phyloP scores from a whole-genome alignment of 306 rosid species.

The Amphicarpaea edgeworthii region DNA sequence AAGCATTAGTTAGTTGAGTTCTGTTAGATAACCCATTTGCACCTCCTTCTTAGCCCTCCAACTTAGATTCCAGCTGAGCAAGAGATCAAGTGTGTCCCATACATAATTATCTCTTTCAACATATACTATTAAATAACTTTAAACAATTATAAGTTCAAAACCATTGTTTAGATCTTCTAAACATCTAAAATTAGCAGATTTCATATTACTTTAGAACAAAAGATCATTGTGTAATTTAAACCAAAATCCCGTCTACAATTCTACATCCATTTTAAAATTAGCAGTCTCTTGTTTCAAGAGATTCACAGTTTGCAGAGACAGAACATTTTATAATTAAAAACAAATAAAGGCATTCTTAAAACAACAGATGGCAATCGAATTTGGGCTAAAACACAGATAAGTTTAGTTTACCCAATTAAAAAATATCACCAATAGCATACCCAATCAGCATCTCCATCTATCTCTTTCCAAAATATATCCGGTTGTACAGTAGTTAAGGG shows the following conservation, averaged over 20 bases:
- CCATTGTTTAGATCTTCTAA: too few relatives aligned
- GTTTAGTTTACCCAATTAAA: conserved; percentile 56
- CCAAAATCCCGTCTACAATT: neutral
- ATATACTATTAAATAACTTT: neutral
- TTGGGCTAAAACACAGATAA: conserved; percentile 50
- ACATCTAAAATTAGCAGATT: neutral
- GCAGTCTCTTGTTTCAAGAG: neutral
- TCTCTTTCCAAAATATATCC: conserved; percentile 96
- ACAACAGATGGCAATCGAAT: conserved; percentile 38
- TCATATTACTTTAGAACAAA: neutral
- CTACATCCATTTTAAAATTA: conserved; percentile 10
- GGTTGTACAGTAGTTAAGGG: conserved; percentile 75
- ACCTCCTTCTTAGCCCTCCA: too few relatives aligned
- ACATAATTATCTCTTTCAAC: neutral
- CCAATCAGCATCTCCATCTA: conserved; percentile 94
- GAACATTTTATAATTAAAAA: conserved; percentile 27
- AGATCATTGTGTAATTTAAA: neutral
- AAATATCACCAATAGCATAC: conserved; percentile 67
- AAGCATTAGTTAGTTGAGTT: too few relatives aligned
- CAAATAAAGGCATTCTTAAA: conserved; percentile 26
- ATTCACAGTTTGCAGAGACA: conserved; percentile 12
- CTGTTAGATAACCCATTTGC: too few relatives aligned
- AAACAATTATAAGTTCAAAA: neutral
- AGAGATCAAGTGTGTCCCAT: neutral
- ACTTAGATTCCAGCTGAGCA: too few relatives aligned